phyloP scores from a whole-genome alignment of 345 rosid genomes.

The Raphanus raphanistrum region DNA sequence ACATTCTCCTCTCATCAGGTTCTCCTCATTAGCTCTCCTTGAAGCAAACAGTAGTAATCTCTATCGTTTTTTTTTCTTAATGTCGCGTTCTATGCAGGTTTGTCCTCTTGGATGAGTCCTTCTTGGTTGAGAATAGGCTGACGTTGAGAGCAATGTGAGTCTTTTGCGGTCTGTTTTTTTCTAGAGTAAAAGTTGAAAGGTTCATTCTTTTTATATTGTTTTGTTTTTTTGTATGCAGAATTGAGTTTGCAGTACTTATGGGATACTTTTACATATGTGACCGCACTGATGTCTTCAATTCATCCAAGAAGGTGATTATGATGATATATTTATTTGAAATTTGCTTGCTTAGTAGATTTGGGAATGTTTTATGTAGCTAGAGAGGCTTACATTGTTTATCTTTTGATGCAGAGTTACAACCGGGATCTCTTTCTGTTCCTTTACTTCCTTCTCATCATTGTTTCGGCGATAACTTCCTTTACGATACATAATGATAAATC shows the following conservation, averaged over 20 bases:
- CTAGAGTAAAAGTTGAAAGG: neutral
- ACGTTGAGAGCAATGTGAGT: conserved; percentile 92
- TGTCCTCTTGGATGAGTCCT: conserved; percentile 76
- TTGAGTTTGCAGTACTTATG: conserved; percentile 69
- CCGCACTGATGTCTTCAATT: conserved; percentile 76
- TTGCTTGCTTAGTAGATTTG: neutral
- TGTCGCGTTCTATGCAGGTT: conserved; percentile 52
- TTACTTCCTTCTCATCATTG: conserved; percentile 92
- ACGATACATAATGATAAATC: conserved; percentile 83
- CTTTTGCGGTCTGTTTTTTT: neutral
- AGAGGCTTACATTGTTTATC: conserved; percentile 19
- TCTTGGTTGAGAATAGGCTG: conserved; percentile 75
- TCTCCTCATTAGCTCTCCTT: neutral
- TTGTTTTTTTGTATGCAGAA: conserved; percentile 47
- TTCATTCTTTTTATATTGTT: neutral
- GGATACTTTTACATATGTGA: conserved; percentile 80
- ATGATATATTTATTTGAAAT: conserved; percentile 10
- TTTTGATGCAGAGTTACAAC: conserved; percentile 71
- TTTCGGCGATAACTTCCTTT: conserved; percentile 91
- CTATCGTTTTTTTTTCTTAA: neutral
- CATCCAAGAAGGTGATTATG: conserved; percentile 83
- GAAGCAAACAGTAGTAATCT: neutral
- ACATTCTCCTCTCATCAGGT: conserved; percentile 60
- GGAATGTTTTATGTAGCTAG: conserved; percentile 1
- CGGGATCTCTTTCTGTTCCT: conserved; percentile 93